These are phyloP conservation scores for Barnettozyma vustinii DNA, from an alignment of 805 yeast species.

Conservation along the genomic window DNA sequence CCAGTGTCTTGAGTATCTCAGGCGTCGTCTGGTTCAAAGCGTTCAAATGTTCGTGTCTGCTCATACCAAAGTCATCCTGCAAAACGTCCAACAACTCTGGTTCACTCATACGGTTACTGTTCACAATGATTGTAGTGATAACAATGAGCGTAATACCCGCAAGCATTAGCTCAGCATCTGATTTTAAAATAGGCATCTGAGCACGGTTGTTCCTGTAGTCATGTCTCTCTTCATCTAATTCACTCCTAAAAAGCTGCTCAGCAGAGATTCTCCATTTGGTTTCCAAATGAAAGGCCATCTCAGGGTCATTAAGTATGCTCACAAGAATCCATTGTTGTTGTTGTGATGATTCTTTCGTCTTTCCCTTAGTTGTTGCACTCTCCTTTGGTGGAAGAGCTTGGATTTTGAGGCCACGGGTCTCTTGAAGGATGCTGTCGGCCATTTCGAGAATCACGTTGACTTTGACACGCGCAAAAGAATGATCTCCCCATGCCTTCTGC, in stretches of 20 bases:
- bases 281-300: constrained; percentile 16
- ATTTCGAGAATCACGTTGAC: constrained; percentile 2
- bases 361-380: constrained; percentile 7
- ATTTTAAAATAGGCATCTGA: constrained; percentile 11
- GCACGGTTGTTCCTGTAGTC: constrained; percentile 22
- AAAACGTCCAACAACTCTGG: constrained; percentile 36
- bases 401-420: constrained; percentile 8
- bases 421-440: constrained; percentile 8
- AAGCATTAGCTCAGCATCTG: constrained; percentile 15
- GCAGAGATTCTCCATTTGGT: constrained; percentile 13
- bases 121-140: constrained; percentile 20
- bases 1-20: constrained; percentile 23
- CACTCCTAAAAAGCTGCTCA: constrained; percentile 17
- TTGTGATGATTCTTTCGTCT: constrained; percentile 4
- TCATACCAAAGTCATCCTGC: constrained; percentile 30
- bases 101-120: constrained; percentile 32
- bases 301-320: constrained; percentile 11
- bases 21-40: constrained; percentile 12
- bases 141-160: constrained; percentile 21
- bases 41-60: constrained; percentile 3
- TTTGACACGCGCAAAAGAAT: constrained; percentile 2
- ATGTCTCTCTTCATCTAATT: constrained; percentile 18
- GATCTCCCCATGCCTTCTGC: constrained; percentile 12
- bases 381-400: constrained; percentile 14
- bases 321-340: constrained; percentile 15